phyloP scores from a whole-genome alignment of 2,329 filamentous ascomycete species.

The Metarhizium album region DNA sequence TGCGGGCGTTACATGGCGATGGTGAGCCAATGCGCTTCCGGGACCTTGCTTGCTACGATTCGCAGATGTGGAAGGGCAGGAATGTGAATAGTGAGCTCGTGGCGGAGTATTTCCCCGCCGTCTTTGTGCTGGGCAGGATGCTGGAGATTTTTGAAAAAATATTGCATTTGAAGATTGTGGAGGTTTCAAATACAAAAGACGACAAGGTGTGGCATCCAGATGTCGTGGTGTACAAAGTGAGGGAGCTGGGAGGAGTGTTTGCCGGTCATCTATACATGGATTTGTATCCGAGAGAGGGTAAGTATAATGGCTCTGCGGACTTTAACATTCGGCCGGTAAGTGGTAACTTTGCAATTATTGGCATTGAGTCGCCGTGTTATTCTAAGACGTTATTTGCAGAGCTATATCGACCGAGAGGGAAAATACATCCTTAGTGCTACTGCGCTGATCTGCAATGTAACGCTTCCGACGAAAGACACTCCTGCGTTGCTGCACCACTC shows the following conservation, averaged over 20 bases:
- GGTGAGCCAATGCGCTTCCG: not conserved
- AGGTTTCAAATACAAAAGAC: not conserved
- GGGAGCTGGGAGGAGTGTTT: not conserved
- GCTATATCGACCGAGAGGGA: conserved; percentile 2
- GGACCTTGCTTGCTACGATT: not conserved
- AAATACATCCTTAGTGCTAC: conserved; percentile 1
- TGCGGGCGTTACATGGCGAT: not conserved
- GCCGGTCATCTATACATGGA: conserved; percentile 2
- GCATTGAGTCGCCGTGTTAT: not conserved
- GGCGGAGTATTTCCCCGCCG: conserved; percentile 4
- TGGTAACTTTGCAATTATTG: not conserved
- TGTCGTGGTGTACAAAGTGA: conserved; percentile 2
- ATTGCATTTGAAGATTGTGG: not conserved
- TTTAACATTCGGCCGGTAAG: conserved; percentile 4
- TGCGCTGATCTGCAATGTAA: conserved; percentile 1
- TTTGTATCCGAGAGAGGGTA: conserved; percentile 1
- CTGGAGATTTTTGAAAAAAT: conserved; percentile 2
- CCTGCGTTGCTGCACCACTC: conserved; percentile 3
- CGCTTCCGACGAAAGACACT: not conserved
- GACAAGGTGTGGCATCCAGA: conserved; percentile 5
- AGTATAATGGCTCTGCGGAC: conserved; percentile 4
- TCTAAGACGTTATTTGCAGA: not conserved
- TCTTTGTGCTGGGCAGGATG: not conserved
- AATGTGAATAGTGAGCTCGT: conserved; percentile 3
- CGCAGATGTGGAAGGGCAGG: not conserved